Evolutionary conservation across 2,329 filamentous ascomycete species (phyloP).

Genomic region (Arthrobotrys conoides): DNA sequence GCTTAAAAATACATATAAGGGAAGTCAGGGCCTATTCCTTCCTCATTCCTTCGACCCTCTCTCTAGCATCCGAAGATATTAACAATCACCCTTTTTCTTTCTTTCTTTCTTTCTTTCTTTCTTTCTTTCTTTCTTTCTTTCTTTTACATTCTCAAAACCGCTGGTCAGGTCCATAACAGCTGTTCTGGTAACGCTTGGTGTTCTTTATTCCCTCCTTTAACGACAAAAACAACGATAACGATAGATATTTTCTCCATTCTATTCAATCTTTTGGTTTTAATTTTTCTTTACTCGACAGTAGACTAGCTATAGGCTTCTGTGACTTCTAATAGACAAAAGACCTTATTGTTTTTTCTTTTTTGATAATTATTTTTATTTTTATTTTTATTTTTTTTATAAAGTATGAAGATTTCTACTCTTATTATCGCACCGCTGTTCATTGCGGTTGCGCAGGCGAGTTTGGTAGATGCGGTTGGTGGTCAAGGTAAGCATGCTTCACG

Average conservation of each 20-base stretch:
- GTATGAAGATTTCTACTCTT: conserved; percentile 47
- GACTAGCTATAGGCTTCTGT: conserved; percentile 8
- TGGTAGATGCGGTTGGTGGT: background rate
- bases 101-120: too few species aligned
- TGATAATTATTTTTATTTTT: too few species aligned
- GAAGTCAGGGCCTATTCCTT: conserved; percentile 25
- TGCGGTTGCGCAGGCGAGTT: conserved; percentile 32
- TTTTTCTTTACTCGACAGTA: background rate
- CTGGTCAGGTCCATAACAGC: conserved; percentile 16
- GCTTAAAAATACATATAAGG: conserved; percentile 10
- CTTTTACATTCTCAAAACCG: conserved; percentile 16
- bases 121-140: too few species aligned
- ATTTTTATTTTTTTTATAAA: too few species aligned
- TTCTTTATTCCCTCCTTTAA: background rate
- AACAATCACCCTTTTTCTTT: background rate
- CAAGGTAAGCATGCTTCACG: conserved; percentile 1
- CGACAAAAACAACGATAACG: conserved; percentile 15
- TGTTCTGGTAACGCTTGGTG: conserved; percentile 24
- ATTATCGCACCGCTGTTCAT: conserved; percentile 30
- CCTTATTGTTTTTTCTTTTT: background rate
- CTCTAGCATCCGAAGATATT: background rate
- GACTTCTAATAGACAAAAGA: background rate
- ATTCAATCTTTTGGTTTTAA: background rate
- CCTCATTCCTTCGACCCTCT: conserved; percentile 18
- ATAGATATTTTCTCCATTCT: background rate